Evolutionary conservation across 2,329 filamentous ascomycete genomes (phyloP), one percentile per base, ranked within the genome.

Genomic region (Colletotrichum sp.): DNA sequence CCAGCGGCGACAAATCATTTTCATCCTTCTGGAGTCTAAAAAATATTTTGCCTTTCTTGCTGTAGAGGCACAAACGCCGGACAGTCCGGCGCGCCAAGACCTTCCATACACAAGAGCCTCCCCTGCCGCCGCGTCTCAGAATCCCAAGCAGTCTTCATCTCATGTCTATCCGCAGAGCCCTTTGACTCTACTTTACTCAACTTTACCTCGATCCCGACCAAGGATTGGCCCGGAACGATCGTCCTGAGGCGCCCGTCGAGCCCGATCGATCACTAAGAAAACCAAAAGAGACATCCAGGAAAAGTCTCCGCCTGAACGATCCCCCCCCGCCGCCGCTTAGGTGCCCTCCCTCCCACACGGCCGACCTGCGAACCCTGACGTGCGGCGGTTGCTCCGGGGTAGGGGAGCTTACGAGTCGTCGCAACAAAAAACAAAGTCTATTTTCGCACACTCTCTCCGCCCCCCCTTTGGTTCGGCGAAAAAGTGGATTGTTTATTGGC

Each of bases 351-450:
- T 39, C 32, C 32, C 21, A 64, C 60, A 39, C 60, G 60, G 32
- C 60, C 32, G 60, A 24, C 24, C 26, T 39, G 60, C 60, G 32
- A 64, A 64, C 32, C 60, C 32, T 64, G 60, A 64, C 32, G 60
- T 64, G 30, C 18, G 60, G 10, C n/a, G 32, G 60, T 64, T 49
- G 65, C 49, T 59, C 44, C n/a, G 7, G 36, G 26, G 24, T 13
- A 34, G 24, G 30, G 65, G 39, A 72, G 69, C 36, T 63, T 67
- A 75, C 72, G 69, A 72, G 39, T 75, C 69, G 30, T 55, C 49
- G 72, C 72, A 44, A 67, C 69, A 72, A 34, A 26, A 57, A 55
- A n/a, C 55, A 67, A 75, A 72, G 72, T 72, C 55, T 75, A 75
- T 67, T 57, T 49, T 65, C 57, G 30, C n/a, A 32, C n/a, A 28